phyloP scores from a whole-genome alignment of 108 stramenopile species.

The Pseudonitzschia multiseries region DNA sequence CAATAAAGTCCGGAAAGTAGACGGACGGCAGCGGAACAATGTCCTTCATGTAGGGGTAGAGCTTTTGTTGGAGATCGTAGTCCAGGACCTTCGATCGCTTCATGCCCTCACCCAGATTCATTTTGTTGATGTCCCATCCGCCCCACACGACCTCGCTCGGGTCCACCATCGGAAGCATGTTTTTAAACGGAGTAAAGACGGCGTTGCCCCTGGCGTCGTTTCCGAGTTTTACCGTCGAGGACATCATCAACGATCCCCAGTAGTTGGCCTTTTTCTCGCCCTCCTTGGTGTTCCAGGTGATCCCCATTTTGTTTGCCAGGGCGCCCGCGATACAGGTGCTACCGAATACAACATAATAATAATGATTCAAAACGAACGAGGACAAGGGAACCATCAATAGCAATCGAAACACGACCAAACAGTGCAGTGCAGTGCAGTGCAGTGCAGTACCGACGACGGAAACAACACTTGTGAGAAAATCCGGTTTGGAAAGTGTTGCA shows the following conservation, averaged over 20 bases:
- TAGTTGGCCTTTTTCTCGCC: constrained; percentile 90
- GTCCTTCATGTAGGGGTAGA: constrained; percentile 89
- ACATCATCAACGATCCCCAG: constrained; percentile 92
- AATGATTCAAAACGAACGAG: neutral
- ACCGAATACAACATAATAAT: too few species aligned
- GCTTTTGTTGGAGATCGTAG: constrained; percentile 88
- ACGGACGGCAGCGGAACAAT: constrained; percentile 89
- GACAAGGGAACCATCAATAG: neutral
- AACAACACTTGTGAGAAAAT: neutral
- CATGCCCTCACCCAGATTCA: constrained; percentile 94
- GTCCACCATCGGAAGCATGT: constrained; percentile 92
- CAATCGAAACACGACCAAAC: neutral
- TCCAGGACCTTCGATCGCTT: constrained; percentile 89
- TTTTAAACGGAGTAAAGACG: constrained; percentile 88
- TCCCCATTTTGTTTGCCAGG: constrained; percentile 89
- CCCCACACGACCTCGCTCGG: constrained; percentile 97
- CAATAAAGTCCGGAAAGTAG: constrained; percentile 97
- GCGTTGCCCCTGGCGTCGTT: constrained; percentile 81
- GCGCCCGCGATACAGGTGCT: constrained; percentile 89
- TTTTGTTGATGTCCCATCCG: constrained; percentile 95
- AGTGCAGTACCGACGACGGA: too few species aligned
- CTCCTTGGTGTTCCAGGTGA: constrained; percentile 93
- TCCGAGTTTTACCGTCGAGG: constrained; percentile 93
- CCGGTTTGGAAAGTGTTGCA: too few species aligned
- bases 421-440: too few species aligned